Conservation (phyloP, 129 eudicot species). For the Tanacetum coccineum region DNA sequence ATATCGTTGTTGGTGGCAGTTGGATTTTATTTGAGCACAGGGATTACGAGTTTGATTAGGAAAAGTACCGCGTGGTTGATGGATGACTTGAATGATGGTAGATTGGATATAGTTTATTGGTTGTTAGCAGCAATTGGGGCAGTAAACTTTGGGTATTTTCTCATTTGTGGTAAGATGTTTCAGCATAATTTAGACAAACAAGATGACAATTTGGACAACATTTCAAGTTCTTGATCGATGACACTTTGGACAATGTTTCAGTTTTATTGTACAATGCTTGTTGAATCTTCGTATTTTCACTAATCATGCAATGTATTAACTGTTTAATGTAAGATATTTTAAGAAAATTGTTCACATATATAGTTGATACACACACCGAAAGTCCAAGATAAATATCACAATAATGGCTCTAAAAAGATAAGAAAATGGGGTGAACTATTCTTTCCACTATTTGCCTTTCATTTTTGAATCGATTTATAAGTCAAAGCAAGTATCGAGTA, state of each 20-base stretch:
- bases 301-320: too few species aligned
- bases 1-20: conserved; percentile 27
- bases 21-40: conserved; percentile 36
- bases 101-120: conserved; percentile 41
- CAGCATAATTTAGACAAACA: conserved; percentile 13
- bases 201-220: conserved; percentile 7
- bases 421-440: too few species aligned
- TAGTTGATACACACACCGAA: too few species aligned
- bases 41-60: conserved; percentile 27
- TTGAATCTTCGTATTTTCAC: too few species aligned
- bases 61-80: conserved; percentile 31
- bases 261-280: too few species aligned
- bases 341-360: too few species aligned
- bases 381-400: too few species aligned
- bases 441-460: too few species aligned
- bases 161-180: conserved; percentile 36
- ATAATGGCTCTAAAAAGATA: too few species aligned
- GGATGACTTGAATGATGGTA: conserved; percentile 36
- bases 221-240: conserved; percentile 16
- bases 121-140: conserved; percentile 26
- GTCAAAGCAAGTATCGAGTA: too few species aligned
- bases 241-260: background rate
- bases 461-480: too few species aligned
- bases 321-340: too few species aligned
- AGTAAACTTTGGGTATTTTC: conserved; percentile 37